Conservation (phyloP, 192 early-diverging fungal genomes). For the Gigaspora rosea region DNA sequence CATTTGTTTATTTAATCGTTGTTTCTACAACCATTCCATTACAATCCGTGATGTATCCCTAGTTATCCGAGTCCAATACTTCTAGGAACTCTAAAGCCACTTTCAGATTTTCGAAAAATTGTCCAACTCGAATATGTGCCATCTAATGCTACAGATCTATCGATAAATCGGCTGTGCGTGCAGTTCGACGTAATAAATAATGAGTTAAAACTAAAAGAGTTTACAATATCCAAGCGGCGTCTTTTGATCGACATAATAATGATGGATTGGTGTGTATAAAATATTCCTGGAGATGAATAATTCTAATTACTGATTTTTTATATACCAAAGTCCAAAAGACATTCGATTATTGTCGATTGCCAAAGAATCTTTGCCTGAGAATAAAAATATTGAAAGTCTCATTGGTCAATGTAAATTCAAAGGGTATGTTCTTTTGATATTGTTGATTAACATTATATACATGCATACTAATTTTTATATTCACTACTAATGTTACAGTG, state of each 20-base stretch:
- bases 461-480: neutral
- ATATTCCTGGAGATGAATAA: neutral
- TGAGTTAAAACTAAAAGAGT: neutral
- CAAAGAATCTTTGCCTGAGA: neutral
- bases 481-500: neutral
- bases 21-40: neutral
- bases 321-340: neutral
- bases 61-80: neutral
- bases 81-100: neutral
- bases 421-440: neutral
- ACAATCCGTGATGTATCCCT: too few relatives aligned
- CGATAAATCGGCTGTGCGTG: neutral
- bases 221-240: neutral
- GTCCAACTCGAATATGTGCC: conserved; percentile 6
- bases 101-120: neutral
- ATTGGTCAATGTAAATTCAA: neutral
- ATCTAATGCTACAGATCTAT: neutral
- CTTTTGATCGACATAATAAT: neutral
- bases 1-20: neutral
- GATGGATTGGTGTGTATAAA: conserved; percentile 5
- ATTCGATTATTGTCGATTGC: neutral
- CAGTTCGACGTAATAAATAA: neutral
- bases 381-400: neutral
- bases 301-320: neutral
- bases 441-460: neutral